A percentile compares a stretch with the other conserved stretches of the same genome.
phyloP scores from a whole-genome alignment of 495 filamentous ascomycete genomes.

The Aspergillus heteromorphus region DNA sequence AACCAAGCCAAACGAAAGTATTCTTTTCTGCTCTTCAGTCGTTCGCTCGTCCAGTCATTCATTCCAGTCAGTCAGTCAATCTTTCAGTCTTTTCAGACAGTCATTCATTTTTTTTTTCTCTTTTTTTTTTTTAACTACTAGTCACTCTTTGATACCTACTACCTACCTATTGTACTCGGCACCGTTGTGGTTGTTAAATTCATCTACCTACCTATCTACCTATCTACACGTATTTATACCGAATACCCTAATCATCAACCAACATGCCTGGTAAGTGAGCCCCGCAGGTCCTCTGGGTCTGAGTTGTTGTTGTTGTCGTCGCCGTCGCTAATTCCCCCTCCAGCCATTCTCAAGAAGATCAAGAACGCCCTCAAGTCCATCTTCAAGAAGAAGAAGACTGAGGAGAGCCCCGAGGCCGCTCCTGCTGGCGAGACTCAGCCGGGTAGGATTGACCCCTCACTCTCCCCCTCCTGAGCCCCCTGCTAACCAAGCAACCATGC shows the following conservation, averaged over 20 bases:
- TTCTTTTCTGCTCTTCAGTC: not conserved
- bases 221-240: not conserved
- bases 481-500: not conserved
- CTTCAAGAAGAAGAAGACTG: conserved; percentile 25
- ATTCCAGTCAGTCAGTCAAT: not conserved
- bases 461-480: too few relatives aligned
- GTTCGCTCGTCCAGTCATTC: not conserved
- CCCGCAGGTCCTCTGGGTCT: not conserved
- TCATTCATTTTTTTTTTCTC: not conserved
- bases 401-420: conserved; percentile 9
- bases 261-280: conserved; percentile 23
- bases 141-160: not conserved
- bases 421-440: conserved; percentile 2
- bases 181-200: not conserved
- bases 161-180: not conserved
- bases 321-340: conserved; percentile 5
- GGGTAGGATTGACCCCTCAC: not conserved
- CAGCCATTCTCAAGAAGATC: conserved; percentile 21
- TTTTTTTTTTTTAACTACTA: not conserved
- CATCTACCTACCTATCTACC: not conserved
- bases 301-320: too few relatives aligned
- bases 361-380: conserved; percentile 27
- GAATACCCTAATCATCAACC: not conserved
- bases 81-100: too few relatives aligned
- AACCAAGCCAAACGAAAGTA: too few relatives aligned